Evolutionary conservation across 2,329 filamentous ascomycete genomes (phyloP), one percentile per base, ranked within the genome.

Genomic region (Plenodomus biglobosus): DNA sequence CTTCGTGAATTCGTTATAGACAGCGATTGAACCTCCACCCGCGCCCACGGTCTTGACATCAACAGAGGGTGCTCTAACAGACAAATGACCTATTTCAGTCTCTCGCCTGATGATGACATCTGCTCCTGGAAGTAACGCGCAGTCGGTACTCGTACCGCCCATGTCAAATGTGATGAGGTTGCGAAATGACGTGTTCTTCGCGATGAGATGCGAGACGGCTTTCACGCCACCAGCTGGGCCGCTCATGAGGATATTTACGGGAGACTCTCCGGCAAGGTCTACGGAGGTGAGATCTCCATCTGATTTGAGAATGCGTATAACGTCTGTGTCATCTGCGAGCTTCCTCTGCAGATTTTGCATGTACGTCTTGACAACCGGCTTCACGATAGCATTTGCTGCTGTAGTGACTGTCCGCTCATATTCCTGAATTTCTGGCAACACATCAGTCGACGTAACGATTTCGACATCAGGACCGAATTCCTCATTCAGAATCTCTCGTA

Each of bases 81-180:
- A 74, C 2, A 78, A 57, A 5, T 70, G 59, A 0, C 72, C 76
- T 2, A 79, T 70, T 2, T 75, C 68, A 0, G 76, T 79, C 53
- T 79, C 76, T 27, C 76, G 66, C 35, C 76, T 73, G 17, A 78
- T 68, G 30, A 73, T 71, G 4, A 73, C 73, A 44, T 74, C 70
- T 2, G 73, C 72, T 16, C 75, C 67, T 17, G 72, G 71, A 16
- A 79, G 73, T 3, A 79, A 56, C 1, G 76, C 76, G 49, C 75
- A 76, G 44, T 79, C 77, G 0, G 76, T 78, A 4, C 74, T 77
- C 1, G 76, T 79, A 1, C 76, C 77, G n/a, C 77, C 76, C 75
- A 79, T 78, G 43, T 79, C 77, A 11, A 79, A 66, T 0, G 76
- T 78, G 42, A 79, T 77, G 20, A 78, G 61, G 36, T 78, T 77